Base-by-base conservation (phyloP, 192 early-diverging fungal genomes). In the Backusella morwellensis region DNA sequence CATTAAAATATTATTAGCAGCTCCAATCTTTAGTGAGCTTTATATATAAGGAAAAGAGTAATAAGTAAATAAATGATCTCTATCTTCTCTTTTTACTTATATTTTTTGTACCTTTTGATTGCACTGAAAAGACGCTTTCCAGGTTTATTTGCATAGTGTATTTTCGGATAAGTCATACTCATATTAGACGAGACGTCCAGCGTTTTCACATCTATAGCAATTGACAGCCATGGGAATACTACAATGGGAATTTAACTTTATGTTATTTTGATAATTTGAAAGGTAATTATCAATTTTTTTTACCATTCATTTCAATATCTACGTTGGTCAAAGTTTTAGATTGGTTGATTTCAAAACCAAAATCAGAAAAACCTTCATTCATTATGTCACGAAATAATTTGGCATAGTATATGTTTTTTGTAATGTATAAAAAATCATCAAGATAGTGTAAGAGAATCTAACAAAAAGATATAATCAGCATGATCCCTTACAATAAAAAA, bases 361-460 rank as follows among this genome's bases (percentile, higher is more conserved):
- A 70, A 50, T 72, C 42, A 9, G n/a, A 15, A 7, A 32, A 47
- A 34, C 70, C 70, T 17, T 50, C 12, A 15, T 0, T 7, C 23
- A 72, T 32, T 1, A 47, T 15, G 2, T 72, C 26, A 21, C 3
- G 26, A 50, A 72, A 47, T 14, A 23, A 2, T 8, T 47, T 72
- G 4, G 70, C 26, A 34, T 72, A 72, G 1, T 32, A 5, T 0
- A 42, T 32, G 17, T 47, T 21, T 12, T 72, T 72, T n/a, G 70
- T 72, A 9, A 72, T 72, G 12, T 72, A 72, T 7, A 72, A 15
- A n/a, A 72, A 72, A 44, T 72, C 70, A 34, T 72, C 70, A 19
- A 72, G 4, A 15, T 72, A 72, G 12, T 40, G n/a, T 3, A 72
- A 34, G 2, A 72, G 6, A 2, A 72, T 32, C 70, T 72, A 47